Evolutionary conservation across 441 rosid species (phyloP).

Genomic region (Pelargonium myrrhifolium): DNA sequence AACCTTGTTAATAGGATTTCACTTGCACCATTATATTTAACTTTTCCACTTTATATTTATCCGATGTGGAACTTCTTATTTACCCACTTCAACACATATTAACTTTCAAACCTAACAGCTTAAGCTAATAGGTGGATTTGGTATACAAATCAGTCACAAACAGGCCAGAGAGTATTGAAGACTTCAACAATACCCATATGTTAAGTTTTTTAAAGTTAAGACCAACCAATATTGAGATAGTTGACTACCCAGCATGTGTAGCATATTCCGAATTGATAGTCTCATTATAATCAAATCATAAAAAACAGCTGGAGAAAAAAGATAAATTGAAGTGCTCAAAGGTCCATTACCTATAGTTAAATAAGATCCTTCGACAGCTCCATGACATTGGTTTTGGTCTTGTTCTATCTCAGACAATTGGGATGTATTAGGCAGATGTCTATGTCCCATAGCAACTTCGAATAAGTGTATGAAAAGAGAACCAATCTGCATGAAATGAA

Average conservation of each 20-base stretch:
- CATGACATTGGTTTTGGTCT: slow-evolving; percentile 13
- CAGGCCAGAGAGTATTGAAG: no score
- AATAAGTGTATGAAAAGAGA: not conserved
- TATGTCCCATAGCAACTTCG: slow-evolving; percentile 10
- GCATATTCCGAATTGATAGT: not conserved
- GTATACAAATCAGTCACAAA: no score
- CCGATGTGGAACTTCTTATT: no score
- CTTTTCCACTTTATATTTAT: no score
- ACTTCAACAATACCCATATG: no score
- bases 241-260: not conserved
- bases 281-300: not conserved
- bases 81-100: no score
- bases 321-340: not conserved
- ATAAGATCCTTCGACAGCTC: slow-evolving; percentile 18
- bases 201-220: not conserved
- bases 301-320: not conserved
- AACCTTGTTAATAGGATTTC: no score
- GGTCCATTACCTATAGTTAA: slow-evolving; percentile 14
- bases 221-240: not conserved
- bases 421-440: slow-evolving; percentile 14
- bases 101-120: not conserved
- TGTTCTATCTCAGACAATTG: slow-evolving; percentile 21
- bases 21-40: no score
- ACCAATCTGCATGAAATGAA: slow-evolving; percentile 18
- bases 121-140: not conserved